Percentiles rank a stretch among this genome's conserved stretches.
Conservation (phyloP, 2,329 filamentous ascomycete genomes). For the Colletotrichum endophyticum region DNA sequence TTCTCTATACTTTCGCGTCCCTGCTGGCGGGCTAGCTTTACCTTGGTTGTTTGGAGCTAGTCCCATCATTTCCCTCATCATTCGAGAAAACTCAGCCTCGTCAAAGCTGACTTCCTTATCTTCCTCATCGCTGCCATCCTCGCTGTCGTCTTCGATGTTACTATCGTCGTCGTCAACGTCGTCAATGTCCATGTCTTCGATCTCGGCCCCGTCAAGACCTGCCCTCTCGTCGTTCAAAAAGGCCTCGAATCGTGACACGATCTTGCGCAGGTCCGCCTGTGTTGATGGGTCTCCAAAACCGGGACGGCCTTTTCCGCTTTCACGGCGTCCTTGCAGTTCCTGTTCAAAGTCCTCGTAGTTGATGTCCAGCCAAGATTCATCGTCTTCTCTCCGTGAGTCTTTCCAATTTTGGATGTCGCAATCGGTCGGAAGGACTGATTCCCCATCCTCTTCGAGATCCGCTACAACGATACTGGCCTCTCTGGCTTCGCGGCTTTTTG, state of each 20-base stretch:
- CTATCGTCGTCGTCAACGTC: conserved; percentile 49
- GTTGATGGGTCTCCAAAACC: conserved; percentile 70
- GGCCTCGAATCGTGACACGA: conserved; percentile 90
- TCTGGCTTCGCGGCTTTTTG: conserved; percentile 70
- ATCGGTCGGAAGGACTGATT: conserved; percentile 69
- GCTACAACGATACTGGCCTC: conserved; percentile 80
- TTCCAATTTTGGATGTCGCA: conserved; percentile 77
- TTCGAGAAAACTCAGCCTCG: conserved; percentile 81
- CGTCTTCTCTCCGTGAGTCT: conserved; percentile 67
- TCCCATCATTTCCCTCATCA: conserved; percentile 95
- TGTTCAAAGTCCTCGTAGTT: conserved; percentile 87
- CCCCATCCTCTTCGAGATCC: conserved; percentile 76
- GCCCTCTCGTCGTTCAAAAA: conserved; percentile 89
- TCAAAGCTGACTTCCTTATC: conserved; percentile 81
- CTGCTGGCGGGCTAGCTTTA: neutral
- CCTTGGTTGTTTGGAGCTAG: conserved; percentile 41
- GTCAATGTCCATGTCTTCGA: conserved; percentile 72
- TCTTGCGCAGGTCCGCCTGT: conserved; percentile 82
- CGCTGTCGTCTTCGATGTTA: conserved; percentile 55
- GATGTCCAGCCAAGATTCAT: conserved; percentile 92
- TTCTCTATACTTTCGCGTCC: conserved; percentile 36
- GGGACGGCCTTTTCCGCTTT: conserved; percentile 20
- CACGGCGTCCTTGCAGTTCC: conserved; percentile 63
- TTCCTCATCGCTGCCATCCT: conserved; percentile 66
- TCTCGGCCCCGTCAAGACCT: conserved; percentile 77